Conservation (phyloP, 140 eudicot species). For the Erigeron philadelphicus region DNA sequence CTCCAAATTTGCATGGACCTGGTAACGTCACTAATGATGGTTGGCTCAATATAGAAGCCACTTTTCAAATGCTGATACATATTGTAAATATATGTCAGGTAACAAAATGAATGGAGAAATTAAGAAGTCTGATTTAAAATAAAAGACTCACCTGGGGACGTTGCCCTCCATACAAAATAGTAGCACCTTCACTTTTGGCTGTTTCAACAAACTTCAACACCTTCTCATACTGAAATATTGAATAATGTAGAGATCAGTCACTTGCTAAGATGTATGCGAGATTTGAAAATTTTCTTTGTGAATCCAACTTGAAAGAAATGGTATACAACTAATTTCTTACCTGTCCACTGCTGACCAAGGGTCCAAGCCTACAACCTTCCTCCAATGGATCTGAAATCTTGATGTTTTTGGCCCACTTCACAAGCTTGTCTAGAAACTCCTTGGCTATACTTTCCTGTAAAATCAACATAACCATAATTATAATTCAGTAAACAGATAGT, state of each 20-base stretch:
- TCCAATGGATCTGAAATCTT: conserved; percentile 90
- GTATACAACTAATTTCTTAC: conserved; percentile 32
- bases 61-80: conserved; percentile 58
- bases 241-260: conserved; percentile 8
- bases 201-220: conserved; percentile 68
- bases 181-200: conserved; percentile 93
- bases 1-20: conserved; percentile 96
- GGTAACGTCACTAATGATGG: conserved; percentile 73
- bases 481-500: background rate
- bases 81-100: conserved; percentile 2
- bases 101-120: background rate
- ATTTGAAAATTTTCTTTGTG: background rate
- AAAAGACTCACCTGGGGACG: conserved; percentile 58
- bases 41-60: conserved; percentile 75
- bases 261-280: background rate
- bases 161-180: conserved; percentile 68
- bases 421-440: conserved; percentile 69
- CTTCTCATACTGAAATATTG: conserved; percentile 66
- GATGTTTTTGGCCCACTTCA: conserved; percentile 79
- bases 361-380: conserved; percentile 97
- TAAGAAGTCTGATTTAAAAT: background rate
- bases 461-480: conserved; percentile 2
- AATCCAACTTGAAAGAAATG: background rate
- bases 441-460: conserved; percentile 84
- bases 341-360: conserved; percentile 87